phyloP scores from a whole-genome alignment of 2,329 filamentous ascomycete genomes.

The Aspergillus costaricaensis region DNA sequence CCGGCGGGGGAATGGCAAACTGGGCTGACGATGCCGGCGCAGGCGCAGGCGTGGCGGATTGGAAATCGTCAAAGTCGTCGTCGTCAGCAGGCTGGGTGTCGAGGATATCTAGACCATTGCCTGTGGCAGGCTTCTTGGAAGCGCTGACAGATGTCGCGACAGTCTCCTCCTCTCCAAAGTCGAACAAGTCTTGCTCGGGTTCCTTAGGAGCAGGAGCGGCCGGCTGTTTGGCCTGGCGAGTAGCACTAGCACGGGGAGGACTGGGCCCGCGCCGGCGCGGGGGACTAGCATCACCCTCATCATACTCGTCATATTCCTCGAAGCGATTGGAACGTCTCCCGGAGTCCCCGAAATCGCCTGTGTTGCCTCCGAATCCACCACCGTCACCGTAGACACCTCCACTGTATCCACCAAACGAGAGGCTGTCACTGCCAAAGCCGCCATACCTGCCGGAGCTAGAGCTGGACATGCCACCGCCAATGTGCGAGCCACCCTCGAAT shows the following conservation, averaged over 20 bases:
- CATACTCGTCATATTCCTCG: conserved; percentile 96
- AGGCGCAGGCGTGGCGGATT: conserved; percentile 68
- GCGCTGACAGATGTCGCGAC: conserved; percentile 47
- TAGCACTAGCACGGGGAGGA: conserved; percentile 38
- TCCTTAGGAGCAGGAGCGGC: conserved; percentile 72
- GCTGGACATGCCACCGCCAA: conserved; percentile 56
- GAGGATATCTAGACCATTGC: conserved; percentile 48
- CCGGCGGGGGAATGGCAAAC: conserved; percentile 46
- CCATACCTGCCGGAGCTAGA: conserved; percentile 66
- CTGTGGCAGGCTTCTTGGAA: conserved; percentile 46
- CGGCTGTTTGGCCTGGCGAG: conserved; percentile 60
- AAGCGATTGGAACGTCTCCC: conserved; percentile 71
- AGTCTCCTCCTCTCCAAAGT: conserved; percentile 76
- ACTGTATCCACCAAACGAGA: conserved; percentile 66
- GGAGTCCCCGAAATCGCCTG: conserved; percentile 69
- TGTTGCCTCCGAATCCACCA: conserved; percentile 83
- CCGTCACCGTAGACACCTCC: conserved; percentile 90
- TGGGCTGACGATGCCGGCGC: conserved; percentile 38
- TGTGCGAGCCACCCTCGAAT: conserved; percentile 75
- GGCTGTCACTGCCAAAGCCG: conserved; percentile 82
- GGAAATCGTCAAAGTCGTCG: conserved; percentile 90
- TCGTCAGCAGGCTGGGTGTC: conserved; percentile 60
- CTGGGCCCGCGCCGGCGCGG: conserved; percentile 55
- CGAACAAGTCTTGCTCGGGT: conserved; percentile 89
- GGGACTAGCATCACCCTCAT: conserved; percentile 67